A percentile compares a stretch with the other conserved stretches of the same genome.
Conservation (phyloP, 768 basidiomycete species). For the Scleroderma citrinum region DNA sequence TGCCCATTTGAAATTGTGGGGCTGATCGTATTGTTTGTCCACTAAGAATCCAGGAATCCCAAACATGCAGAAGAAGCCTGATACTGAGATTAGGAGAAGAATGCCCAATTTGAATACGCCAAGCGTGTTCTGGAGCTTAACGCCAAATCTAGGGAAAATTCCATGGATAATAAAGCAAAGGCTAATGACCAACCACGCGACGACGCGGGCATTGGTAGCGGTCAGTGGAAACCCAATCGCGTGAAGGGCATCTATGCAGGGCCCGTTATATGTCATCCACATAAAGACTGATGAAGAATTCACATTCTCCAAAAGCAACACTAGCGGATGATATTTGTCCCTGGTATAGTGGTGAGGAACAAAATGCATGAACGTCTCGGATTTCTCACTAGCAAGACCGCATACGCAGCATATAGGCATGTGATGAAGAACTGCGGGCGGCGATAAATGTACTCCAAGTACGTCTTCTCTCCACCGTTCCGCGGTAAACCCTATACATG, state of each 20-base stretch:
- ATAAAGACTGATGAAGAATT: slow-evolving; percentile 3
- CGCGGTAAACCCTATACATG: slow-evolving; percentile 53
- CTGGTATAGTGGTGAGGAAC: slow-evolving; percentile 24
- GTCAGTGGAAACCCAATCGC: slow-evolving; percentile 43
- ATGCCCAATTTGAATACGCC: slow-evolving; percentile 58
- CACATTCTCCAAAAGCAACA: slow-evolving; percentile 72
- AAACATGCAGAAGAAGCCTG: slow-evolving; percentile 47
- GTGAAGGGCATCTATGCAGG: slow-evolving; percentile 51
- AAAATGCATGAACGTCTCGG: not conserved
- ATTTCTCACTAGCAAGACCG: slow-evolving; percentile 47
- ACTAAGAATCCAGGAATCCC: slow-evolving; percentile 47
- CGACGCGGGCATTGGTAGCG: slow-evolving; percentile 42
- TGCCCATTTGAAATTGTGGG: slow-evolving; percentile 54
- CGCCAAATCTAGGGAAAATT: slow-evolving; percentile 44
- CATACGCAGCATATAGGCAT: slow-evolving; percentile 53
- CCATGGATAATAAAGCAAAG: slow-evolving; percentile 56
- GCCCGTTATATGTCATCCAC: not conserved
- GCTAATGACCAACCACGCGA: slow-evolving; percentile 50
- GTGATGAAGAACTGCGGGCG: slow-evolving; percentile 56
- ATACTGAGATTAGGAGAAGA: slow-evolving; percentile 44
- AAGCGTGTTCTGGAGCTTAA: slow-evolving; percentile 58
- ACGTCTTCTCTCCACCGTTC: slow-evolving; percentile 74
- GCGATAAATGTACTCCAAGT: slow-evolving; percentile 65
- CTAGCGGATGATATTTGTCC: slow-evolving; percentile 54
- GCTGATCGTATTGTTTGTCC: slow-evolving; percentile 43